These are phyloP conservation scores for Rubus parviflorus DNA, from an alignment of 306 rosid genomes.

Conservation along the genomic window DNA sequence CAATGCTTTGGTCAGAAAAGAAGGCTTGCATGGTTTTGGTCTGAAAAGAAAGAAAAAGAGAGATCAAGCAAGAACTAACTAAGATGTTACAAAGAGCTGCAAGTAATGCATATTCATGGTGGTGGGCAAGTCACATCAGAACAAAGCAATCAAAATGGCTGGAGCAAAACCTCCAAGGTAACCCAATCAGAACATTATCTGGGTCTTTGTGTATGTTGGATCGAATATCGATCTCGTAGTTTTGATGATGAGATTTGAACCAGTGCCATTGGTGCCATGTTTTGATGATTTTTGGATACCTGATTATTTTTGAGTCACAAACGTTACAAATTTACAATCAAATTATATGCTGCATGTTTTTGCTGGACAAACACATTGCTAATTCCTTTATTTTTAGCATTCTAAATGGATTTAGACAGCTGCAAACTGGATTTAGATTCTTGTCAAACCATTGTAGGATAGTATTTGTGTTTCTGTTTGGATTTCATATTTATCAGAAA, in stretches of 20 bases:
- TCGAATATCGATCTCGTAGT: neutral
- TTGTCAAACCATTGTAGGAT: neutral
- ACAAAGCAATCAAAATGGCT: slow-evolving; percentile 99
- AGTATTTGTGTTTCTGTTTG: neutral
- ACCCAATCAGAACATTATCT: neutral
- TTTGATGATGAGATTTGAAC: neutral
- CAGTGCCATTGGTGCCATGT: neutral
- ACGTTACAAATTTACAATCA: neutral
- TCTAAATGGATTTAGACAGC: neutral
- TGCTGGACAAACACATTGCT: neutral
- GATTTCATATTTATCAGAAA: neutral
- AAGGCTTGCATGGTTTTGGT: slow-evolving; percentile 40
- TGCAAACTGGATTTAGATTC: neutral
- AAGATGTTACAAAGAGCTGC: slow-evolving; percentile 98
- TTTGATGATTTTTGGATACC: neutral
- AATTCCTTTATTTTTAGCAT: neutral
- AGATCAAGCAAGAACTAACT: neutral
- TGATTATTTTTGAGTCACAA: neutral
- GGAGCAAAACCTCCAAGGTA: slow-evolving; percentile 92
- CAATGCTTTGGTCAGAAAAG: neutral
- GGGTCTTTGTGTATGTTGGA: neutral
- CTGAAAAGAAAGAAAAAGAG: slow-evolving; percentile 16
- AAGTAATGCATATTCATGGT: slow-evolving; percentile 99
- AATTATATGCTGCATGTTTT: neutral
- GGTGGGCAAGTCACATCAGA: slow-evolving; percentile 99